Conservation (phyloP, 495 filamentous ascomycete species). For the Trichoderma reesei region DNA sequence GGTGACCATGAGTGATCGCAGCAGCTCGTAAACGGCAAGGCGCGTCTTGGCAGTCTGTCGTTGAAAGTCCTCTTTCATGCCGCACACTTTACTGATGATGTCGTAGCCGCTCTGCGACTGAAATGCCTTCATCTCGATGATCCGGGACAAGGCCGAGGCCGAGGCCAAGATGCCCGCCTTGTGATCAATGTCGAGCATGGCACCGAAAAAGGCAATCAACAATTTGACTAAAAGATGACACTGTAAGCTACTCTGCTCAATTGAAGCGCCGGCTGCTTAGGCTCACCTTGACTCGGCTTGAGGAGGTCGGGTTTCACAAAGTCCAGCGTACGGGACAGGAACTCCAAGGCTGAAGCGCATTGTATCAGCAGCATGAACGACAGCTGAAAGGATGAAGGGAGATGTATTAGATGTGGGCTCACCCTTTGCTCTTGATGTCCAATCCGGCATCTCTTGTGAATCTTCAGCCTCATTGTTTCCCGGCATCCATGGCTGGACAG, state of each 20-base stretch:
- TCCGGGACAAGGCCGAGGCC: slow-evolving; percentile 33
- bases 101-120: slow-evolving; percentile 29
- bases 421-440: slow-evolving; percentile 11
- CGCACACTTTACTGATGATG: slow-evolving; percentile 33
- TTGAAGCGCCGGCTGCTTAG: not conserved
- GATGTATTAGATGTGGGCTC: not conserved
- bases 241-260: not conserved
- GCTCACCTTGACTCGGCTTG: slow-evolving; percentile 14
- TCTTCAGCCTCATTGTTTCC: slow-evolving; percentile 5
- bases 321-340: slow-evolving; percentile 36
- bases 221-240: slow-evolving; percentile 19
- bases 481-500: slow-evolving; percentile 38
- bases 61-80: slow-evolving; percentile 38
- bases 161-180: slow-evolving; percentile 40
- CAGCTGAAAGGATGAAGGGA: not conserved
- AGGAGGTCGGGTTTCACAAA: slow-evolving; percentile 26
- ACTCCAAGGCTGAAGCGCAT: slow-evolving; percentile 34
- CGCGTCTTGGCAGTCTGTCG: slow-evolving; percentile 34
- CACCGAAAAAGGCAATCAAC: slow-evolving; percentile 38
- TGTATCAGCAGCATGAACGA: not conserved
- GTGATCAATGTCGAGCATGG: slow-evolving; percentile 41
- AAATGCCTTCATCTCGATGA: slow-evolving; percentile 36
- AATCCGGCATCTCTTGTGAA: slow-evolving; percentile 8
- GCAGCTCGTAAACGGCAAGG: slow-evolving; percentile 38
- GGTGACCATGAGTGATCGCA: slow-evolving; percentile 29